Percentiles rank a stretch among this genome's conserved stretches.
Evolutionary conservation across 768 basidiomycete genomes (phyloP).

Genomic region (Russula vinacea): DNA sequence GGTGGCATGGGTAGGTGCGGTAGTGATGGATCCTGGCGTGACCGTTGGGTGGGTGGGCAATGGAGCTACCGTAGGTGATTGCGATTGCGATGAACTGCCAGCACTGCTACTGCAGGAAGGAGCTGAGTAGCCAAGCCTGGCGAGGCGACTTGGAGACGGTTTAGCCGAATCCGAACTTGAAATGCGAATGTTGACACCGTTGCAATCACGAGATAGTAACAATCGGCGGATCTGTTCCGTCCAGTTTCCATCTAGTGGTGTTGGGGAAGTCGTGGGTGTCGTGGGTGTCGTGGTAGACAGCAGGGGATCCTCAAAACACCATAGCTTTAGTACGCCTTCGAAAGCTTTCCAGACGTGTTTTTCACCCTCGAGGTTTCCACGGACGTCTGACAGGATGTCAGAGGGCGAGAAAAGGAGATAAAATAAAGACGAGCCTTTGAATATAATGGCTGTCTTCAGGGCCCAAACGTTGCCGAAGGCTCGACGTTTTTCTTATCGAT

Average conservation of each 20-base stretch:
- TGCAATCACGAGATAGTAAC: background rate
- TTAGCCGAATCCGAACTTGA: too few relatives aligned
- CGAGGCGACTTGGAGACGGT: background rate
- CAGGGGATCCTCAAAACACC: background rate
- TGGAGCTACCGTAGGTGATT: too few relatives aligned
- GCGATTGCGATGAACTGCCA: too few relatives aligned
- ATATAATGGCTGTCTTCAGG: background rate
- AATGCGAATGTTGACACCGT: background rate
- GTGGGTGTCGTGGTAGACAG: background rate
- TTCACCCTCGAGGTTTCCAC: conserved; percentile 7
- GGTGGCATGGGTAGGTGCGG: too few relatives aligned
- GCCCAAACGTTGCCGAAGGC: conserved; percentile 18
- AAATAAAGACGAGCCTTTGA: conserved; percentile 5
- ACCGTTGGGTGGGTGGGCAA: too few relatives aligned
- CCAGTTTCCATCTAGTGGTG: background rate
- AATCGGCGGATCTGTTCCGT: background rate
- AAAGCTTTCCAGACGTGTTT: background rate
- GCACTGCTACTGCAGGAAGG: background rate
- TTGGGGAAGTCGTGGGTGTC: background rate
- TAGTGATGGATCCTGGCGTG: too few relatives aligned
- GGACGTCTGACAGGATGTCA: background rate
- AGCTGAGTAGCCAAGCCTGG: background rate
- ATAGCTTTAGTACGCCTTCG: background rate
- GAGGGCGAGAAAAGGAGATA: background rate
- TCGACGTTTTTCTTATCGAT: background rate